Evolutionary conservation across 192 early-diverging fungal species (phyloP).

Genomic region (Backusella morwellensis): DNA sequence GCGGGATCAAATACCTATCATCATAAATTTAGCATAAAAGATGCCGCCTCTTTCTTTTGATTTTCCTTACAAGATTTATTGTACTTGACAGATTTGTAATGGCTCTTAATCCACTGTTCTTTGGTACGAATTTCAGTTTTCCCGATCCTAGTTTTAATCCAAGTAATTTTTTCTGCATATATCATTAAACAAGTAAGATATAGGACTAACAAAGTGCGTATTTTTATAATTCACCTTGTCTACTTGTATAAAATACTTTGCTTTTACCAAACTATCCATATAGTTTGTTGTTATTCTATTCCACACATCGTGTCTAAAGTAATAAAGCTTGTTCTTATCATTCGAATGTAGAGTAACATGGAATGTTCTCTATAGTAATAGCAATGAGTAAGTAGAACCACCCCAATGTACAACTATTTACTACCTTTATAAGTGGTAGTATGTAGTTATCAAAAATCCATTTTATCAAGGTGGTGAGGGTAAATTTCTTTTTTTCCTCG

Average conservation of each 20-base stretch:
- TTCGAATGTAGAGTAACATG: background rate
- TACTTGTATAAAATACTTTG: background rate
- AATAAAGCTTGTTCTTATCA: background rate
- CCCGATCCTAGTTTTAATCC: background rate
- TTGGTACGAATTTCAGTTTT: background rate
- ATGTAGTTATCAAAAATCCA: background rate
- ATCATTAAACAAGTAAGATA: background rate
- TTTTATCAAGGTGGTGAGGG: background rate
- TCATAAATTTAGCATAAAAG: no score
- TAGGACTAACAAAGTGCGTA: background rate
- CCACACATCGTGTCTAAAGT: background rate
- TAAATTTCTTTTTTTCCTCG: background rate
- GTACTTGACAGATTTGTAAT: background rate
- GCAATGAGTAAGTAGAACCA: background rate
- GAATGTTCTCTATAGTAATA: background rate
- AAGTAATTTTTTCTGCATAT: background rate
- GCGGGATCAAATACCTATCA: background rate
- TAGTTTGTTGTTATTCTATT: background rate
- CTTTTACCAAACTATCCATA: background rate
- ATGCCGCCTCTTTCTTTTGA: background rate
- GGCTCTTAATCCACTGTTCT: background rate
- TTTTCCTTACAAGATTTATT: background rate
- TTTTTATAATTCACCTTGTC: background rate
- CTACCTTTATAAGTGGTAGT: background rate
- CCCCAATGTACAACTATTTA: background rate